Evolutionary conservation across 257 asterid species (phyloP), one percentile per base, ranked within the genome.

Genomic region (Perilla frutescens): DNA sequence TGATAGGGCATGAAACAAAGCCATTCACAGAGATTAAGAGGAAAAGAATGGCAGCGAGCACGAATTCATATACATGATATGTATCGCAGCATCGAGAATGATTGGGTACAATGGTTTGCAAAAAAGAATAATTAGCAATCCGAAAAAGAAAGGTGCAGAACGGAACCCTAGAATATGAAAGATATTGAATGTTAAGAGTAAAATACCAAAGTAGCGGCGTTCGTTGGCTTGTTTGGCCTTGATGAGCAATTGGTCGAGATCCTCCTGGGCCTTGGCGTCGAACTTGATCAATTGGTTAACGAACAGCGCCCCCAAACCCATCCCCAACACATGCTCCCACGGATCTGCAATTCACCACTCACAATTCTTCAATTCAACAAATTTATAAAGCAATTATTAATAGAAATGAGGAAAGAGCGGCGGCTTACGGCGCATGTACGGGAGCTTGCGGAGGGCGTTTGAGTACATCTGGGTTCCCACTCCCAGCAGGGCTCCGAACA

Each of bases 251-350:
- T 87, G 90, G 77, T 95, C 94, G 51, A 95, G 98, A 71, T 95
- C 98, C 74, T 87, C 96, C 82, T 84, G 84, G 56, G 95, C 55
- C 80, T 92, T 84, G 61, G 72, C 88, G 6, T 95, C 99, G 89
- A 91, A 90, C 63, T 92, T 95, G 51, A 92, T 96, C 92, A 88
- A 68, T 85, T 95, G 97, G 70, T 89, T 87, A 14, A 89, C 96
- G 56, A 88, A 82, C 45, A 95, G 87, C 13, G 77, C 96, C 32
- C 99, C 99, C 78, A 95, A 74, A 9, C 98, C 99, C 91, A 95
- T 95, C 31, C 98, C 99, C 84, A 95, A 53, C 72, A 95, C 75
- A 87, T 95, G 99, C 79, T 95, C 99, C 98, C 99, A 95, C 13
- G 99, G 99, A 92, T 95, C 99, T 94, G 87, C 72, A 79, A 57